Evolutionary conservation across 2,329 filamentous ascomycete species (phyloP), one percentile per base, ranked within the genome.

Genomic region (Tolypocladium amazonense): DNA sequence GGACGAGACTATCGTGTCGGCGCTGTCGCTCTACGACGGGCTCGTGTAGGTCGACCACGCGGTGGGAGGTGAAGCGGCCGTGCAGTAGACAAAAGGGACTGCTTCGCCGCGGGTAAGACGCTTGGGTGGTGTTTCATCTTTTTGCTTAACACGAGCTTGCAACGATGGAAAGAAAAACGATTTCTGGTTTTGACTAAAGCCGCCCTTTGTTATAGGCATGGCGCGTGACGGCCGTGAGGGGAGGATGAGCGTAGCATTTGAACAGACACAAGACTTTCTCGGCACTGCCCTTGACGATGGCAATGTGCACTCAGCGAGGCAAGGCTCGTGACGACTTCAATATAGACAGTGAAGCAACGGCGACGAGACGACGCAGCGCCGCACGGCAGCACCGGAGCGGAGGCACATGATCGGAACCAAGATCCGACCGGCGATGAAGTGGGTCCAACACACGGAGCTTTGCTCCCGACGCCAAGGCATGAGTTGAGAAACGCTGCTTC

Each of bases 1-100:
- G 62, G 94, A 99, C 76, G 93, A 97, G 79, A 99, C 94, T 12
- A 99, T 99, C 71, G 94, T 99, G 61, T 97, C 93, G 59, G 94
- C 94, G 39, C 80, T 99, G 70, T 97, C 92, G 60, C 81, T 99
- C 65, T 99, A 99, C 71, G 94, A 99, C 72, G 94, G 94, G 30
- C 79, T 99, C 70, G 94, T 99, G 72, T 97, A 73, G 68, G 27
- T n/a, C 0, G 25, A 18, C 47, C 5, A 6, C 47, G 47, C 25
- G 12, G 23, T 4, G 11, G n/a, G n/a, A 9, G 54, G 23, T 25
- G 25, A 30, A 12, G 27, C 9, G 25, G 27, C 8, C 18, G 47
- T 9, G 25, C 9, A 11, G 12, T 30, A 50, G 47, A 50, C 47
- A 18, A 30, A 7, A 8, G 47, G 47, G 25, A 4, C 14, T 50